These are phyloP conservation scores for Podaxis carcinomalis DNA, from an alignment of 768 basidiomycete species.

Conservation along the genomic window DNA sequence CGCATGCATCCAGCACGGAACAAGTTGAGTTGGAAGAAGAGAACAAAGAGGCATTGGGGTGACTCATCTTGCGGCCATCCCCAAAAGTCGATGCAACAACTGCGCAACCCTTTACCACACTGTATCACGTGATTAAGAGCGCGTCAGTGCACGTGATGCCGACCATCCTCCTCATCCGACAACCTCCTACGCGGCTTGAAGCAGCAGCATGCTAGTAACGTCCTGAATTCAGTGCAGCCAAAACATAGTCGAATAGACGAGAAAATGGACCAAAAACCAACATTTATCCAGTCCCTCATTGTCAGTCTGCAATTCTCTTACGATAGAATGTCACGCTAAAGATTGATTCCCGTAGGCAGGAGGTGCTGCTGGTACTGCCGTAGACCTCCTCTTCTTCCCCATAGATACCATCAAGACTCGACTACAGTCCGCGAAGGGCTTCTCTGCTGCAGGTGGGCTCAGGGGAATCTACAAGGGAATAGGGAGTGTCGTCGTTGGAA, in stretches of 20 bases:
- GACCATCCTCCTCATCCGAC: neutral
- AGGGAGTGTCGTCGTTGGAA: slow-evolving; percentile 91
- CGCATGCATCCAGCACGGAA: neutral
- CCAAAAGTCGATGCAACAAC: slow-evolving; percentile 1
- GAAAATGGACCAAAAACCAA: slow-evolving; percentile 27
- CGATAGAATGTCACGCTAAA: slow-evolving; percentile 3
- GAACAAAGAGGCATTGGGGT: slow-evolving; percentile 2
- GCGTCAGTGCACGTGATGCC: slow-evolving; percentile 6
- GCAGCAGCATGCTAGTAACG: neutral
- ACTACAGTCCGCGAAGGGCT: slow-evolving; percentile 85
- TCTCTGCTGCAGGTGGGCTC: slow-evolving; percentile 82
- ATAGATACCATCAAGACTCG: slow-evolving; percentile 97
- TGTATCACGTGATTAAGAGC: slow-evolving; percentile 2
- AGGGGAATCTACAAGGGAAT: slow-evolving; percentile 89
- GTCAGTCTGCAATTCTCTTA: slow-evolving; percentile 25
- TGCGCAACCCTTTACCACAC: slow-evolving; percentile 2
- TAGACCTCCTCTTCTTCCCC: slow-evolving; percentile 95
- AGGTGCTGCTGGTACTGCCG: slow-evolving; percentile 86
- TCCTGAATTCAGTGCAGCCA: neutral
- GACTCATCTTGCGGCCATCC: slow-evolving; percentile 5
- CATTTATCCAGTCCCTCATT: slow-evolving; percentile 42
- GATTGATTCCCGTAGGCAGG: slow-evolving; percentile 53
- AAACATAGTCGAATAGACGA: neutral
- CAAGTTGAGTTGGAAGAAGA: neutral
- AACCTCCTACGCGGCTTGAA: neutral